Evolutionary conservation across 371 early-diverging fungal genomes (phyloP), one percentile per base, ranked within the genome.

Genomic region (Lichtheimia ornata): DNA sequence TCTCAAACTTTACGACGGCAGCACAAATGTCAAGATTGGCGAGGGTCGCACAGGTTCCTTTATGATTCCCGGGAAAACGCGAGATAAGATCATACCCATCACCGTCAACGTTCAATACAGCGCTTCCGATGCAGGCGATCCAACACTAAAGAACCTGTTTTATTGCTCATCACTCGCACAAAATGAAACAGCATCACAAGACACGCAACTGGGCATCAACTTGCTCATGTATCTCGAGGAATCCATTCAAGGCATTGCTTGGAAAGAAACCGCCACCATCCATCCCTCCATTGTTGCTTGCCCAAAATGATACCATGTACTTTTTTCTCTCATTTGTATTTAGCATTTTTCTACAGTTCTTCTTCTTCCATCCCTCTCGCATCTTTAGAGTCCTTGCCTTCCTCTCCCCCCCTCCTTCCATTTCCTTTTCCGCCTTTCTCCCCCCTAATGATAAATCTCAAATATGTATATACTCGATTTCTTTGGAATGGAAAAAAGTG

Each of bases 221-320:
- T 56, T 75, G 4, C 53, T 55, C 3, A 72, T 75, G 59, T 42
- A 63, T 9, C 43, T 75, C 30, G 58, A 62, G 9, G 64, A 72
- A 53, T 61, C 66, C 47, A 72, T 75, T 50, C 53, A 63, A 45
- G 76, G 76, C 5, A 61, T 75, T 28, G 62, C 56, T 4, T 69
- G 76, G 72, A 60, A 59, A 30, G 18, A 49, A 11, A 40, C 56
- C 22, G 53, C 69, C 15, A 53, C 54, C 12, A 64, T 71, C 15
- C 42, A 54, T n/a, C 72, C 71, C 9, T 25, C 52, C 4, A 30
- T 61, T 27, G 68, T 72, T 44, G 64, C 66, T 58, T 72, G 73
- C 28, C 73, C 73, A 44, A 41, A 13, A 17, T 35, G 28, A 27
- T 27, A 25, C 12, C 15, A 24, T 35, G 35, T 35, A 35, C 35